phyloP scores from a whole-genome alignment of 2,329 filamentous ascomycete genomes.

The Aspergillus quadricinctus region DNA sequence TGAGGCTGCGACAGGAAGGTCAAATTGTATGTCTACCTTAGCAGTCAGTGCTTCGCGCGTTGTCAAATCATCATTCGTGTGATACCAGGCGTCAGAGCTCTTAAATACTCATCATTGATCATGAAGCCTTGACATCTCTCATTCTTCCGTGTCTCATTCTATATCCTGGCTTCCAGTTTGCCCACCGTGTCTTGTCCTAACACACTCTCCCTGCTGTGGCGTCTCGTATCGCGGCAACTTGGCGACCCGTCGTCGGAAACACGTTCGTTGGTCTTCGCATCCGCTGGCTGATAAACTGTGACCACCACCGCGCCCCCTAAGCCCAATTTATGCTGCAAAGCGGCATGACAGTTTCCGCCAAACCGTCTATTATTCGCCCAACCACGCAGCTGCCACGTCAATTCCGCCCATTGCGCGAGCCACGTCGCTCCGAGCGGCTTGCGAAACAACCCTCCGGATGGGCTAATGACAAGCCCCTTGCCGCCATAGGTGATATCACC shows the following conservation, averaged over 20 bases:
- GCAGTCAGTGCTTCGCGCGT: neutral
- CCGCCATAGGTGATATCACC: conserved; percentile 55
- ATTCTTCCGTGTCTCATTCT: neutral
- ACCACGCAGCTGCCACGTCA: conserved; percentile 89
- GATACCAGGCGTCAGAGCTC: neutral
- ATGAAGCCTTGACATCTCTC: neutral
- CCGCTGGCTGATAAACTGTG: conserved; percentile 78
- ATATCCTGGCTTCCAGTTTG: neutral
- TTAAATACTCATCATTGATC: neutral
- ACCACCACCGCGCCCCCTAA: conserved; percentile 88
- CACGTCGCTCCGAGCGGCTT: conserved; percentile 95
- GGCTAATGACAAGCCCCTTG: conserved; percentile 70
- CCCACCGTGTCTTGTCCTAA: conserved; percentile 43
- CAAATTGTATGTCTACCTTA: neutral
- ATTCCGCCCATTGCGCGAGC: conserved; percentile 86
- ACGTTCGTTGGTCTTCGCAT: conserved; percentile 52
- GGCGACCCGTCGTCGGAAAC: conserved; percentile 38
- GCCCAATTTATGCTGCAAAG: conserved; percentile 87
- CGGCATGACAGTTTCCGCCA: conserved; percentile 62
- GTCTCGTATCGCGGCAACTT: conserved; percentile 72
- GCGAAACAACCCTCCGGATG: conserved; percentile 83
- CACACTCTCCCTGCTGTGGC: conserved; percentile 63
- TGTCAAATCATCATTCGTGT: neutral
- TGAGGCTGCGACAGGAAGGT: neutral
- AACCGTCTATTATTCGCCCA: conserved; percentile 88